These are phyloP conservation scores for Blastocladiella britannica DNA, from an alignment of 192 early-diverging fungal genomes.

Conservation along the genomic window DNA sequence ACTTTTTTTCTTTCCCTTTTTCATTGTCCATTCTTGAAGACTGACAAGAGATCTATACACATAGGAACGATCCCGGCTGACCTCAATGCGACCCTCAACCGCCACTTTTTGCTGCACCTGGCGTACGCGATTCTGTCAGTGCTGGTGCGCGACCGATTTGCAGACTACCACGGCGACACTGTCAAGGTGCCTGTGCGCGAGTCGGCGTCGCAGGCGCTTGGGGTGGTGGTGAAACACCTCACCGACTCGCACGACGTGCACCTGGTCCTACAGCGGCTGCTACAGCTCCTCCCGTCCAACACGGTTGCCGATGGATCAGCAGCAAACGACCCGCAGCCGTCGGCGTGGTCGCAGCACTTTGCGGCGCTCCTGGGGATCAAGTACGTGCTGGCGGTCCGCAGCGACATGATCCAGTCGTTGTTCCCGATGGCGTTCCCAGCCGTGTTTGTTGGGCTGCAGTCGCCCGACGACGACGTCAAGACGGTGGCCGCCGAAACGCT, in stretches of 20 bases:
- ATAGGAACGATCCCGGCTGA: slow-evolving; percentile 19
- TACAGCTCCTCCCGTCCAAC: slow-evolving; percentile 26
- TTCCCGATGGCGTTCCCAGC: slow-evolving; percentile 54
- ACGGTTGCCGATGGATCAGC: slow-evolving; percentile 12
- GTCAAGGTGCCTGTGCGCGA: slow-evolving; percentile 90
- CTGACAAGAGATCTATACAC: slow-evolving; percentile 3
- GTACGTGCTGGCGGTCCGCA: slow-evolving; percentile 79
- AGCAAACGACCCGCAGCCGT: too few species aligned
- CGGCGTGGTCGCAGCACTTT: slow-evolving; percentile 82
- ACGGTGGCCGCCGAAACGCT: slow-evolving; percentile 76
- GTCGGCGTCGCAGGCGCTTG: slow-evolving; percentile 66
- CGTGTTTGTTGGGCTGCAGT: slow-evolving; percentile 63
- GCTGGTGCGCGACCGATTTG: slow-evolving; percentile 84
- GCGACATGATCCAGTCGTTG: slow-evolving; percentile 58
- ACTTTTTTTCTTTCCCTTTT: slow-evolving; percentile 3
- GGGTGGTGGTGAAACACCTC: slow-evolving; percentile 46
- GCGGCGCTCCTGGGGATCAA: slow-evolving; percentile 80
- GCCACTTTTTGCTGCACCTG: slow-evolving; percentile 67
- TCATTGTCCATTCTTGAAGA: too few species aligned
- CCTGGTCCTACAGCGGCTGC: slow-evolving; percentile 28
- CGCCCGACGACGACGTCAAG: slow-evolving; percentile 85
- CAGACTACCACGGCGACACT: slow-evolving; percentile 81
- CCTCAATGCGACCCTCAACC: slow-evolving; percentile 46
- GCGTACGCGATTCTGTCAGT: slow-evolving; percentile 79
- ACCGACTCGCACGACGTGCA: slow-evolving; percentile 26